These are phyloP conservation scores for Beauveria pseudobassiana DNA, from an alignment of 2,329 filamentous ascomycete genomes.

Conservation along the genomic window DNA sequence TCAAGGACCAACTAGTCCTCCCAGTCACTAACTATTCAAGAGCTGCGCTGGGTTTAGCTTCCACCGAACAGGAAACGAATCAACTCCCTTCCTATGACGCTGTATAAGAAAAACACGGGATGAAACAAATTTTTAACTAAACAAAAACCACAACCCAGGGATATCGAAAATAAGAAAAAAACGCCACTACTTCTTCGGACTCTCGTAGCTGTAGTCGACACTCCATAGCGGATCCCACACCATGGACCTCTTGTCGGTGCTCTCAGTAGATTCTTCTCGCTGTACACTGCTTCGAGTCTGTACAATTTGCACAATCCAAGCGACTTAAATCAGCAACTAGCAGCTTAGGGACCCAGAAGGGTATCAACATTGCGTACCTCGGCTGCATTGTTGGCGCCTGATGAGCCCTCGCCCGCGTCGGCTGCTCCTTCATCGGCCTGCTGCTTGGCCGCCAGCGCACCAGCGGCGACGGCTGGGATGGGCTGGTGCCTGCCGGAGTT, in stretches of 20 bases:
- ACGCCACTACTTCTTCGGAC: constrained; percentile 19
- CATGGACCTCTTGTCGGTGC: constrained; percentile 42
- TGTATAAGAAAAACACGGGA: not conserved
- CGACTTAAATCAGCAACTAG: constrained; percentile 1
- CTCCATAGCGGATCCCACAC: constrained; percentile 58
- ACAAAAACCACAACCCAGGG: constrained; percentile 12
- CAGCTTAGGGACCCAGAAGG: constrained; percentile 37
- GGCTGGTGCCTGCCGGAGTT: constrained; percentile 32
- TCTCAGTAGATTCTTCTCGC: constrained; percentile 32
- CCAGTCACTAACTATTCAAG: not conserved
- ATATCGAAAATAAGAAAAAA: constrained; percentile 1
- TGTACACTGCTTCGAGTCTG: constrained; percentile 24
- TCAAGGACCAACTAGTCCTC: not conserved
- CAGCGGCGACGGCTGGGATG: constrained; percentile 27
- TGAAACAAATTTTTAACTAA: not conserved
- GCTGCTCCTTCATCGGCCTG: constrained; percentile 13
- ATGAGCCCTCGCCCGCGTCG: constrained; percentile 13
- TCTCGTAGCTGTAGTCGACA: constrained; percentile 50
- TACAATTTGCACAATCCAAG: constrained; percentile 1
- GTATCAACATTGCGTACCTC: constrained; percentile 51
- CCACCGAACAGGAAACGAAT: not conserved
- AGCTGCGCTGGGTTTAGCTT: not conserved
- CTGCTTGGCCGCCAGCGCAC: constrained; percentile 16
- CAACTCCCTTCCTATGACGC: constrained; percentile 1
- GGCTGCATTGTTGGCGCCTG: constrained; percentile 21